Evolutionary conservation across 148 eudicot species (phyloP).

Genomic region (Diospyros kaki): DNA sequence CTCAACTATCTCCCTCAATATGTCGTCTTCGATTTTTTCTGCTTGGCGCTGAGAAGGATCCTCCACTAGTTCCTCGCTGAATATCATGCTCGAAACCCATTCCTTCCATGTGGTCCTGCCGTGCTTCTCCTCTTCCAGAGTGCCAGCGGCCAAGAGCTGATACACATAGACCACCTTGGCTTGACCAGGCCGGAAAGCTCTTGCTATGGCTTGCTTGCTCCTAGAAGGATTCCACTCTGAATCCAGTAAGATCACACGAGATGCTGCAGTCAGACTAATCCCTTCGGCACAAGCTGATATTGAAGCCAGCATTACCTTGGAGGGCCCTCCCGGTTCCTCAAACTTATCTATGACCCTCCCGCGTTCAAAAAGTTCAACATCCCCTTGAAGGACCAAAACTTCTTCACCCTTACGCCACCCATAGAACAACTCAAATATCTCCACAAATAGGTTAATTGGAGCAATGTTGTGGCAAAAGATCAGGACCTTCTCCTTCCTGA

Average conservation of each 20-base stretch:
- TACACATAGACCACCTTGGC: conserved; percentile 89
- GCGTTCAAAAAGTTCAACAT: conserved; percentile 85
- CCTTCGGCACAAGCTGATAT: conserved; percentile 94
- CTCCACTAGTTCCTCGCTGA: conserved; percentile 85
- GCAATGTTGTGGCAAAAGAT: conserved; percentile 96
- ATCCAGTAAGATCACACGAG: conserved; percentile 88
- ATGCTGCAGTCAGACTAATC: conserved; percentile 90
- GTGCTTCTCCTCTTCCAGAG: conserved; percentile 86
- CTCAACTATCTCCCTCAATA: conserved; percentile 85
- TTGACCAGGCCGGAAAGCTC: conserved; percentile 94
- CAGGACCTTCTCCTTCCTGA: conserved; percentile 73
- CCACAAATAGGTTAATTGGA: conserved; percentile 75
- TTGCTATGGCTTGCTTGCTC: conserved; percentile 93
- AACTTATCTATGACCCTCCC: conserved; percentile 90
- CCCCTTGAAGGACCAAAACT: conserved; percentile 82
- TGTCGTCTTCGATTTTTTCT: conserved; percentile 81
- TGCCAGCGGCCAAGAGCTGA: conserved; percentile 75
- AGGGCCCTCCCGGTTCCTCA: conserved; percentile 81
- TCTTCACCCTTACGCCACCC: conserved; percentile 91
- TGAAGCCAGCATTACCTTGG: conserved; percentile 86
- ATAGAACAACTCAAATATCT: conserved; percentile 54
- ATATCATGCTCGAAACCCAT: conserved; percentile 96
- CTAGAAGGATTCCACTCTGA: conserved; percentile 98
- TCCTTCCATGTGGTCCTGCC: conserved; percentile 91
- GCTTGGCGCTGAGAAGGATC: conserved; percentile 96